These are phyloP conservation scores for Teratosphaeria gauchensis DNA, from an alignment of 2,329 filamentous ascomycete species.

Conservation along the genomic window DNA sequence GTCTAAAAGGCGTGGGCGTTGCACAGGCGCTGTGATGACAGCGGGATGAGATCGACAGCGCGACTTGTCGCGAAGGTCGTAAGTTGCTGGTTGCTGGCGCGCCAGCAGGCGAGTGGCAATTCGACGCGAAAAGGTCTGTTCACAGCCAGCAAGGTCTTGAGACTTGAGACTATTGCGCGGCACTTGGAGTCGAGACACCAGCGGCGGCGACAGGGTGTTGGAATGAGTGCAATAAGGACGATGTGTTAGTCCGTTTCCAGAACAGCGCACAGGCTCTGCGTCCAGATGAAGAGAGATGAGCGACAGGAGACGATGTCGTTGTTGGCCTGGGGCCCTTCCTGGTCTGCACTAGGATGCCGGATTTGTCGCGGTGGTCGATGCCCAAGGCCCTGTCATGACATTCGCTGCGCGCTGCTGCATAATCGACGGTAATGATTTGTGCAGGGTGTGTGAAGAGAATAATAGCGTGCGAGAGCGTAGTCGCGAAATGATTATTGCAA, in stretches of 20 bases:
- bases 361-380: neutral
- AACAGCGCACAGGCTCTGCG: conserved; percentile 7
- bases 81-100: neutral
- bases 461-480: neutral
- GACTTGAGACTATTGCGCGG: neutral
- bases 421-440: neutral
- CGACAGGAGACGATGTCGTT: conserved; percentile 2
- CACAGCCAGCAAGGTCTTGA: neutral
- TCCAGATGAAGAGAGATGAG: neutral
- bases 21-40: neutral
- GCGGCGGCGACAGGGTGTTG: conserved; percentile 8
- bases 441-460: neutral
- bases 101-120: neutral
- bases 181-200: conserved; percentile 12
- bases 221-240: conserved; percentile 6
- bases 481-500: neutral
- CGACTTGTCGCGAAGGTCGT: neutral
- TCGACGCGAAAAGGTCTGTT: neutral
- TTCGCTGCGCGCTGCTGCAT: neutral
- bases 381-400: neutral
- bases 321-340: neutral
- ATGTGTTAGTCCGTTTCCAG: conserved; percentile 6
- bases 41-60: neutral
- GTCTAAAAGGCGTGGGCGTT: neutral
- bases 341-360: conserved; percentile 1